These are phyloP conservation scores for Terfezia claveryi DNA, from an alignment of 495 filamentous ascomycete species.

Conservation along the genomic window DNA sequence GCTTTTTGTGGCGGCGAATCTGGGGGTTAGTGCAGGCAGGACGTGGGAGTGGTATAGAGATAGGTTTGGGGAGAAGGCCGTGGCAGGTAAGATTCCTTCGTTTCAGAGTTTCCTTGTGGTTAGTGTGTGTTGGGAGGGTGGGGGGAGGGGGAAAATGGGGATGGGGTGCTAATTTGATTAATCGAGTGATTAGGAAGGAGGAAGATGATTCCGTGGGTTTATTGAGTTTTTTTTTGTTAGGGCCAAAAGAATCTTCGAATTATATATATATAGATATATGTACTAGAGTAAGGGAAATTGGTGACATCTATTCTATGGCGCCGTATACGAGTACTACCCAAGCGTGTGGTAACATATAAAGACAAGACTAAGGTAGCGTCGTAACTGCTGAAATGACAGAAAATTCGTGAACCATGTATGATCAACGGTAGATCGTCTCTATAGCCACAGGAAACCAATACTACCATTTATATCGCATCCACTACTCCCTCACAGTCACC, in stretches of 20 bases:
- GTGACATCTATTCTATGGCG: too few relatives aligned
- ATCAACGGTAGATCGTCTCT: too few relatives aligned
- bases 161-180: too few relatives aligned
- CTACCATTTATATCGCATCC: too few relatives aligned
- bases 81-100: conserved; percentile 28
- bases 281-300: too few relatives aligned
- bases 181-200: conserved; percentile 27
- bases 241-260: too few relatives aligned
- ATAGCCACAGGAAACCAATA: too few relatives aligned
- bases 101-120: too few relatives aligned
- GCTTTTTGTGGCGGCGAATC: conserved; percentile 54
- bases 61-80: conserved; percentile 49
- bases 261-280: too few relatives aligned
- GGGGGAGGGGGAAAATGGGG: too few relatives aligned
- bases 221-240: conserved; percentile 21
- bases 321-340: too few relatives aligned
- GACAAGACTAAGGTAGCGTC: neutral
- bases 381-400: neutral
- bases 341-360: neutral
- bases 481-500: neutral
- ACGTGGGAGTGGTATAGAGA: conserved; percentile 61
- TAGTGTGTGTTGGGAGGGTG: too few relatives aligned
- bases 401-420: neutral
- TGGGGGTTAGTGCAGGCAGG: conserved; percentile 56
- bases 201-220: conserved; percentile 69